Evolutionary conservation across 768 basidiomycete species (phyloP), one percentile per base, ranked within the genome.

Genomic region (Tephrocybe sp.): DNA sequence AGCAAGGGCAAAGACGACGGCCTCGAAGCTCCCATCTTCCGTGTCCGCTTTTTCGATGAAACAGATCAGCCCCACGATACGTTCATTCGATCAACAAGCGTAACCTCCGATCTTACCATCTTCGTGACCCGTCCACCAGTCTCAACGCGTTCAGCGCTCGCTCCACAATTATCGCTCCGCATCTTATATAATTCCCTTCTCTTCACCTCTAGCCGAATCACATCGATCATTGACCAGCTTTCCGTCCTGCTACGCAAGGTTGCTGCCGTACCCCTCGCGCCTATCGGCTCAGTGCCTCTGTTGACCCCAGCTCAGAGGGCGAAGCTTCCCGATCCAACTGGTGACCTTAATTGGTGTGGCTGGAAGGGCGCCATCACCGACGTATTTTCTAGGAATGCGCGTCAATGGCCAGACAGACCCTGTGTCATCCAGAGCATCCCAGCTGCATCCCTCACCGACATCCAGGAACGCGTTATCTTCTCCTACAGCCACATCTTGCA

Each of bases 331-430:
- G 79, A 89, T 62, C 93, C 96, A 2, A 84, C 81, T 10, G 87
- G 83, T 14, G 88, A 98, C 66, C 80, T 99, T 30, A 82, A 97
- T 60, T 99, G 97, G 96, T 96, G 93, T 68, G 95, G 88, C 45
- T 99, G 88, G 83, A 93, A 94, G 66, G 97, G 96, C 26, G 91
- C 96, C 6, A 98, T 99, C 64, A 93, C 96, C 12, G 90, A 96
- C 65, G 83, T 98, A 20, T 98, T 99, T 69, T 89, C 93, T 9
- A 72, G 74, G 32, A 98, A 99, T 70, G 97, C 97, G 2, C 74
- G 78, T 10, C 68, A 73, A 50, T 81, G 82, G 68, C 95, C 96
- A 0, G 86, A 92, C 25, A 75, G 86, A n/a, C 74, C 88, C 4
- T 98, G 96, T 60, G 90, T 99, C 28, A 74, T 98, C 43, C 96